Conservation (phyloP, 305 asterid genomes). For the Plantago lanceolata region DNA sequence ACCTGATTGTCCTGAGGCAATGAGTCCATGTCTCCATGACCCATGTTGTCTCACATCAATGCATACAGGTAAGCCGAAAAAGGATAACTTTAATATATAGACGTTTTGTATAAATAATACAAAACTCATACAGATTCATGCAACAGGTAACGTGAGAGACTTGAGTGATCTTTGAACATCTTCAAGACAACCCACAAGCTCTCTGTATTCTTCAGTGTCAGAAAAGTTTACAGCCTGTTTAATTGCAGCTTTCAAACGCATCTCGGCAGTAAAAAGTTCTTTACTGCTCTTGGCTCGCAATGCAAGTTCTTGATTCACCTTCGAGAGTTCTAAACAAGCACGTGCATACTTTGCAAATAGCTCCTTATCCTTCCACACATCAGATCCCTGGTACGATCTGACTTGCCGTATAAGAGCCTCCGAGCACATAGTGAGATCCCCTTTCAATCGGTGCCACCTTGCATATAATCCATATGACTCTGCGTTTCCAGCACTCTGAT, state of each 20-base stretch:
- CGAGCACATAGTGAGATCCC: constrained; percentile 82
- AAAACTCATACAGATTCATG: no score
- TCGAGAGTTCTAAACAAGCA: constrained; percentile 79
- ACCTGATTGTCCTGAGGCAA: no score
- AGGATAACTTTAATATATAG: no score
- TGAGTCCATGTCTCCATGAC: no score
- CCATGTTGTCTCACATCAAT: no score
- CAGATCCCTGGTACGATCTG: constrained; percentile 83
- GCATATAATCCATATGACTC: constrained; percentile 82
- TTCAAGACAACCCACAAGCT: constrained; percentile 60
- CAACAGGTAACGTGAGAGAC: no score
- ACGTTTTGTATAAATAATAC: no score
- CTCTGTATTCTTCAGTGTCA: constrained; percentile 45
- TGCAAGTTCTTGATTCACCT: constrained; percentile 62
- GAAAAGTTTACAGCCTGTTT: constrained; percentile 64
- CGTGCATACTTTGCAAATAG: constrained; percentile 72
- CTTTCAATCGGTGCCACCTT: constrained; percentile 84
- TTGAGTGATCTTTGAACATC: constrained; percentile 54
- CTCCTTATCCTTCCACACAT: constrained; percentile 66
- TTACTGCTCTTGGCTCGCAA: constrained; percentile 36
- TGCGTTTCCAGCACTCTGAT: constrained; percentile 57
- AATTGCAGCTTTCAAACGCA: constrained; percentile 73
- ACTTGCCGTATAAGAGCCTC: constrained; percentile 93
- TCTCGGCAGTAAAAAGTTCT: constrained; percentile 81
- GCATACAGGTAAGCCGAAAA: no score